phyloP scores from a whole-genome alignment of 2,329 filamentous ascomycete genomes.

The Incumbomyces delicatus region DNA sequence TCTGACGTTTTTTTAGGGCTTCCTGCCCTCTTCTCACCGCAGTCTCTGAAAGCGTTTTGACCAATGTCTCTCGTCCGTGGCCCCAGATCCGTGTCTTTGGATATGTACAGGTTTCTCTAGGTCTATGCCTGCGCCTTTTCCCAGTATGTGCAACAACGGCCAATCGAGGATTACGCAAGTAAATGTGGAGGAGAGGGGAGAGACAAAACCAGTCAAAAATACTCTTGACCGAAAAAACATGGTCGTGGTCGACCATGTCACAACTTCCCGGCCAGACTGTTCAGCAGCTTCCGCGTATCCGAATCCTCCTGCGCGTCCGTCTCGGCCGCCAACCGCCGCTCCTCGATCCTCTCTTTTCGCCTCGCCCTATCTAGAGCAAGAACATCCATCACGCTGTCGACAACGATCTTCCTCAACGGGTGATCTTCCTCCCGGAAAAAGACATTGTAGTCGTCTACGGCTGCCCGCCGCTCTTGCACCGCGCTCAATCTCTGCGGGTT shows the following conservation, averaged over 20 bases:
- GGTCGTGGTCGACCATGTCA: neutral
- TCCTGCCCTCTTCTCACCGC: no score
- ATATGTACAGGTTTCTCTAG: no score
- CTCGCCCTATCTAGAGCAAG: constrained; percentile 6
- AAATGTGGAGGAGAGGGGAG: no score
- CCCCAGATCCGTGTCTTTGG: no score
- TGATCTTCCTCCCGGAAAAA: neutral
- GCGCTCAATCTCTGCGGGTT: neutral
- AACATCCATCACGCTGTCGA: constrained; percentile 12
- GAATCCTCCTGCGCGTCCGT: neutral
- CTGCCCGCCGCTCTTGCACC: neutral
- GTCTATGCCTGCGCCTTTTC: no score
- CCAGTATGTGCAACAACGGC: no score
- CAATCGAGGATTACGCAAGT: no score
- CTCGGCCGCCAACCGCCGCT: neutral
- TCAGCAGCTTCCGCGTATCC: neutral
- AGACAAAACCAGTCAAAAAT: no score
- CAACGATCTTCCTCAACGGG: constrained; percentile 9
- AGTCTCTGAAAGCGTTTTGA: no score
- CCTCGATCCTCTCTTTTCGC: constrained; percentile 1
- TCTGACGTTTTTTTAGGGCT: no score
- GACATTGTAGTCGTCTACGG: neutral
- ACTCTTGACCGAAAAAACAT: no score
- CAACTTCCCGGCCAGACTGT: neutral
- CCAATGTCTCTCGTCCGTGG: no score